Evolutionary conservation across 1,284 basidiomycete species (phyloP).

Genomic region (Trametes hirsuta): DNA sequence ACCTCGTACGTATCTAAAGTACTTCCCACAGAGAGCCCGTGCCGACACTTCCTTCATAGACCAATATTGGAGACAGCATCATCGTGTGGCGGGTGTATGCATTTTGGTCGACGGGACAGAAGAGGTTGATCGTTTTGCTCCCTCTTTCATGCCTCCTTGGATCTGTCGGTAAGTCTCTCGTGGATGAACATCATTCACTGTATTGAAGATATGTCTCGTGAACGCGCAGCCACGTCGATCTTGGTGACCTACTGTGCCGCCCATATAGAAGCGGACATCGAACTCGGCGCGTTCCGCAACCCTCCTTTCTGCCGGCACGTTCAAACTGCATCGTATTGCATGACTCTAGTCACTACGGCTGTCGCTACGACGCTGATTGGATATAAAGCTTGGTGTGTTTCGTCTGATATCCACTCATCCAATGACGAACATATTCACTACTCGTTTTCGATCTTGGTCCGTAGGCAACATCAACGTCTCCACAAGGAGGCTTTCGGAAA

Average conservation of each 20-base stretch:
- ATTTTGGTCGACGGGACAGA: conserved; percentile 15
- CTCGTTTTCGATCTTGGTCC: background rate
- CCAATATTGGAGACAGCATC: conserved; percentile 15
- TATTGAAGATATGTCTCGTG: background rate
- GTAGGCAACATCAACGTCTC: conserved; percentile 19
- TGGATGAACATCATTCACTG: background rate
- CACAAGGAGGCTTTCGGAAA: conserved; percentile 8
- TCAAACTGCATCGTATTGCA: conserved; percentile 19
- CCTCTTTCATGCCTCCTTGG: conserved; percentile 11
- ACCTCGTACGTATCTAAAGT: conserved; percentile 8
- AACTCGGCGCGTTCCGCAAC: conserved; percentile 14
- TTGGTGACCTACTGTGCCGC: conserved; percentile 18
- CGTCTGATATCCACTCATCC: no score
- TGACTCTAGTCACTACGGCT: conserved; percentile 16
- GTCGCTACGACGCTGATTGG: conserved; percentile 20
- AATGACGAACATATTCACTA: background rate
- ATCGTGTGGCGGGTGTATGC: conserved; percentile 22
- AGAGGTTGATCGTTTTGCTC: conserved; percentile 15
- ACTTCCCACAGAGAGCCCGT: background rate
- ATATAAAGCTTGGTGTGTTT: conserved; percentile 22
- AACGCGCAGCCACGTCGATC: conserved; percentile 8
- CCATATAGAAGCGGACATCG: conserved; percentile 9
- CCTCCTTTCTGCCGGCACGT: conserved; percentile 22
- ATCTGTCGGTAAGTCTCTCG: conserved; percentile 13
- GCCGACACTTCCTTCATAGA: background rate